Conservation (phyloP, 495 filamentous ascomycete species). For the Emericellopsis terricola region DNA sequence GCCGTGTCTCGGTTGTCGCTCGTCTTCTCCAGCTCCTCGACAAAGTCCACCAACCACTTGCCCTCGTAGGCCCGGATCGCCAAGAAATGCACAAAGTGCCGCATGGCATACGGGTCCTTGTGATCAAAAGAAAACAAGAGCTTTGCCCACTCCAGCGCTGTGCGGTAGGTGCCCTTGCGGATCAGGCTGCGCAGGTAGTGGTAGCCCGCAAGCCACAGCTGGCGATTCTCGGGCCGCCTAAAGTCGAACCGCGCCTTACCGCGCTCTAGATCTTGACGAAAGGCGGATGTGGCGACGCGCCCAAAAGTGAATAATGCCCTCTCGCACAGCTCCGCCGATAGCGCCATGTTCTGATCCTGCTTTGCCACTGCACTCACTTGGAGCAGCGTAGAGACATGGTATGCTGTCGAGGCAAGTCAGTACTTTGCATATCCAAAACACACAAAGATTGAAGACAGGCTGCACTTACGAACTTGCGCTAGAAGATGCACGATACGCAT, state of each 20-base stretch:
- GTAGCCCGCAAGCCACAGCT: conserved; percentile 82
- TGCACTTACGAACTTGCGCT: conserved; percentile 18
- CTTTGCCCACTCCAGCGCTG: conserved; percentile 85
- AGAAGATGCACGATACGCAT: conserved; percentile 35
- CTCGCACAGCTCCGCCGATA: conserved; percentile 77
- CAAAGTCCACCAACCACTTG: conserved; percentile 55
- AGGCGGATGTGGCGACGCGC: conserved; percentile 62
- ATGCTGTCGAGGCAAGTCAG: conserved; percentile 36
- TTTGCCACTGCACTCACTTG: conserved; percentile 86
- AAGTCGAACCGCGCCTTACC: conserved; percentile 73
- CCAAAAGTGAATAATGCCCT: conserved; percentile 87
- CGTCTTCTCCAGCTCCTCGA: conserved; percentile 30
- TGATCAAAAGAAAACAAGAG: conserved; percentile 59
- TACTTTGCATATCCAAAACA: too few relatives aligned
- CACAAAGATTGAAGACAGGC: too few relatives aligned
- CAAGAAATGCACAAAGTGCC: conserved; percentile 62
- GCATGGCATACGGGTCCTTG: conserved; percentile 70
- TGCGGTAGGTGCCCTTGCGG: conserved; percentile 85
- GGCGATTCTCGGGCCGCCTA: conserved; percentile 62
- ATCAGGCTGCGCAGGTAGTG: conserved; percentile 69
- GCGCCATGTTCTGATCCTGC: conserved; percentile 69
- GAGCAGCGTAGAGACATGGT: conserved; percentile 83
- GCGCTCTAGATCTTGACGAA: conserved; percentile 51
- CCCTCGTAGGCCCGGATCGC: conserved; percentile 65
- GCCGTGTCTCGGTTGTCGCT: conserved; percentile 24